phyloP scores from a whole-genome alignment of 352 stramenopile genomes.

The Phytopythium delawarense region DNA sequence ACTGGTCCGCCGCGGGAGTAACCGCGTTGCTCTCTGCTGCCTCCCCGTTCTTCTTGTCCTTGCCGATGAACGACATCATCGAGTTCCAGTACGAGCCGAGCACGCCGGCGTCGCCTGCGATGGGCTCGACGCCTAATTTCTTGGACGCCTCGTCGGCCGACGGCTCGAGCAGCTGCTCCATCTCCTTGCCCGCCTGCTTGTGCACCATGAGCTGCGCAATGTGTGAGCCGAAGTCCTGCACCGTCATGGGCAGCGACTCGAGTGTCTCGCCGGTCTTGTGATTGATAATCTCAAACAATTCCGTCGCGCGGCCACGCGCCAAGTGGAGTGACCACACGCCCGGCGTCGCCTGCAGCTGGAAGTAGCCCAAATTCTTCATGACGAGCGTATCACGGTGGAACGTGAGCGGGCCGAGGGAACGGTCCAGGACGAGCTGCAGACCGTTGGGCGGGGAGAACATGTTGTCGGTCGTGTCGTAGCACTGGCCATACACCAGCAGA shows the following conservation, averaged over 20 bases:
- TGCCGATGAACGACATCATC: slow-evolving; percentile 66
- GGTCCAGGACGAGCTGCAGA: slow-evolving; percentile 89
- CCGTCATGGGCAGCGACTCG: slow-evolving; percentile 35
- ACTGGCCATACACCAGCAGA: slow-evolving; percentile 90
- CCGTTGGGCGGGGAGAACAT: slow-evolving; percentile 84
- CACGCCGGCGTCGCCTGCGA: slow-evolving; percentile 42
- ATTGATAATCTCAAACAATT: slow-evolving; percentile 80
- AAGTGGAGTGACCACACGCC: slow-evolving; percentile 94
- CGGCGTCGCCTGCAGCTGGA: slow-evolving; percentile 96
- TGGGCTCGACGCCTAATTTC: slow-evolving; percentile 24
- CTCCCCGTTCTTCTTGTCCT: slow-evolving; percentile 19
- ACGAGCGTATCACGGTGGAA: slow-evolving; percentile 95
- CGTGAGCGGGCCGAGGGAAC: slow-evolving; percentile 43
- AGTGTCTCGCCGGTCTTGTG: slow-evolving; percentile 31
- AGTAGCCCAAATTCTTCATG: slow-evolving; percentile 99
- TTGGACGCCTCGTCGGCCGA: slow-evolving; percentile 16
- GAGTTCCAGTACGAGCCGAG: slow-evolving; percentile 71
- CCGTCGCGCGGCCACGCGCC: slow-evolving; percentile 63
- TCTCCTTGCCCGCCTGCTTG: slow-evolving; percentile 89
- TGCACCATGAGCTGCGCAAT: slow-evolving; percentile 89
- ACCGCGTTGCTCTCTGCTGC: slow-evolving; percentile 11
- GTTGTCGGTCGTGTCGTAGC: slow-evolving; percentile 79
- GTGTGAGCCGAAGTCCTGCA: slow-evolving; percentile 87
- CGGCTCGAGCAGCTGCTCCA: slow-evolving; percentile 47
- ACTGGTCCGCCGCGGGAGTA: slow-evolving; percentile 6